These are phyloP conservation scores for Thraustochytrium striatum DNA, from an alignment of 352 stramenopile species.

Conservation along the genomic window DNA sequence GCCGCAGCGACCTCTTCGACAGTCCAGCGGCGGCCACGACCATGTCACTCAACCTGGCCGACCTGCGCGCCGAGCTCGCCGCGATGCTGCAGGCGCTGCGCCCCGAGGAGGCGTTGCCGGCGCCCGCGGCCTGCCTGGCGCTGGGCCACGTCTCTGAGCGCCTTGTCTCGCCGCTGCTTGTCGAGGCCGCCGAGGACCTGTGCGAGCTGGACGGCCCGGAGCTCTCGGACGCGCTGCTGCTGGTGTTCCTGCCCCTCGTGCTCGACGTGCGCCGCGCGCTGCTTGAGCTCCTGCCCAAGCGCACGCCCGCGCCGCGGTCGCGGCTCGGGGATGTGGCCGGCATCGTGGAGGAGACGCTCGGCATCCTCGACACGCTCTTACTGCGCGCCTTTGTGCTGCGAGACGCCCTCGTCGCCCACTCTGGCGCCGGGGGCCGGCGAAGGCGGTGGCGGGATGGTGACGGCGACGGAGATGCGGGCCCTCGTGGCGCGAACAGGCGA, in stretches of 20 bases:
- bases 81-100: not conserved
- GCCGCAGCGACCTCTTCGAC: constrained; percentile 15
- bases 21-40: not conserved
- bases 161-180: not conserved
- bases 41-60: constrained; percentile 20
- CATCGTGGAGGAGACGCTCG: constrained; percentile 1
- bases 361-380: constrained; percentile 2
- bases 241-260: constrained; percentile 19
- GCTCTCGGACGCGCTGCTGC: not conserved
- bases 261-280: constrained; percentile 1
- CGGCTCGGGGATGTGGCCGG: not conserved
- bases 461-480: constrained; percentile 10
- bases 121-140: not conserved
- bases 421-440: no score
- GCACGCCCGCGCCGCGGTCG: not conserved
- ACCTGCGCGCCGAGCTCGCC: constrained; percentile 23
- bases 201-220: not conserved
- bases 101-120: not conserved
- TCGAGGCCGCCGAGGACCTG: not conserved
- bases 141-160: not conserved
- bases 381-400: constrained; percentile 22
- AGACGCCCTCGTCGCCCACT: not conserved
- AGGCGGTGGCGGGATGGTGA: not conserved
- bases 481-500: constrained; percentile 5
- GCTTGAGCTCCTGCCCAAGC: not conserved